phyloP scores from a whole-genome alignment of 768 basidiomycete species.

The Tricholoma terreum region DNA sequence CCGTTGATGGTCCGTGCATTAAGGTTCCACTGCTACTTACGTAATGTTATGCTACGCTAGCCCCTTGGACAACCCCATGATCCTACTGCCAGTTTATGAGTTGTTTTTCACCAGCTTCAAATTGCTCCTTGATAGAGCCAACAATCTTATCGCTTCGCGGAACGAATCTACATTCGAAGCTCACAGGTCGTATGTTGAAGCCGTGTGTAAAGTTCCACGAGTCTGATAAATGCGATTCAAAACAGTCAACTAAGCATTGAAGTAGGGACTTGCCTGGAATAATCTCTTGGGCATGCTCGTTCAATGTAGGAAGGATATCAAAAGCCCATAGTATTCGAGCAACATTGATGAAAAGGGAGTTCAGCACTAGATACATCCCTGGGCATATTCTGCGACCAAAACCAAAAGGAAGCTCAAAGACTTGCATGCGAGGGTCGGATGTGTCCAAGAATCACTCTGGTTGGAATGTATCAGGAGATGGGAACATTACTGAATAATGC shows the following conservation, averaged over 20 bases:
- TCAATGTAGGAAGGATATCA: conserved; percentile 24
- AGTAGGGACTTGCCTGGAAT: conserved; percentile 7
- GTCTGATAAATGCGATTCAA: background rate
- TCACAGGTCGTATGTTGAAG: conserved; percentile 32
- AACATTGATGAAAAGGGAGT: conserved; percentile 33
- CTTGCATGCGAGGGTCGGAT: conserved; percentile 24
- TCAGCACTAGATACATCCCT: conserved; percentile 33
- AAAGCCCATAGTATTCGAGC: conserved; percentile 35
- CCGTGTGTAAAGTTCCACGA: conserved; percentile 28
- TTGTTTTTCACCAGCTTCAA: conserved; percentile 14
- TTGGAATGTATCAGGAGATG: conserved; percentile 31
- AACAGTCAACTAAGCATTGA: background rate
- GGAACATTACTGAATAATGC: conserved; percentile 25
- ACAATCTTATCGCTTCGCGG: conserved; percentile 20
- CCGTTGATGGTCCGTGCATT: too few species aligned
- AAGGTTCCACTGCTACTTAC: too few species aligned
- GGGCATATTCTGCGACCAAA: conserved; percentile 41
- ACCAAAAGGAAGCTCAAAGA: conserved; percentile 36
- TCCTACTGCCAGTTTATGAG: conserved; percentile 17
- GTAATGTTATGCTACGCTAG: too few species aligned
- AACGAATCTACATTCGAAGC: conserved; percentile 28
- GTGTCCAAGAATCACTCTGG: conserved; percentile 41
- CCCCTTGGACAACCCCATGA: too few species aligned
- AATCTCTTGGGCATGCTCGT: conserved; percentile 3
- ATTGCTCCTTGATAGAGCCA: conserved; percentile 24